phyloP scores from a whole-genome alignment of 129 eudicot genomes.

The Calendula officinalis region DNA sequence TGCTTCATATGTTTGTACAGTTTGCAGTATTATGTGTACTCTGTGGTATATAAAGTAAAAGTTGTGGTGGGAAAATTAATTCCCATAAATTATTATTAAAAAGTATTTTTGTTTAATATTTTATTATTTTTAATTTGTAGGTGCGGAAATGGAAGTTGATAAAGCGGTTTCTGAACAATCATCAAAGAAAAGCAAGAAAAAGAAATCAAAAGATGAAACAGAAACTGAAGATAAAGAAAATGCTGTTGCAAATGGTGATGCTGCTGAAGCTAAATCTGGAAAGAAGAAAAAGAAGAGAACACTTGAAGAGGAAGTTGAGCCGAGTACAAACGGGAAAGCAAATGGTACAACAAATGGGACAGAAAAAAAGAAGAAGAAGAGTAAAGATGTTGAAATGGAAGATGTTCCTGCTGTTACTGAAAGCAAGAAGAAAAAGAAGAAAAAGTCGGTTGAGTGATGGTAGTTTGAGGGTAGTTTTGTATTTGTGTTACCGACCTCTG shows the following conservation, averaged over 20 bases:
- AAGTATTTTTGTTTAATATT: not conserved
- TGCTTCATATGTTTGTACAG: no score
- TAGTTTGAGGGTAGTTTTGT: conserved; percentile 10
- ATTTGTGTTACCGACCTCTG: conserved; percentile 17
- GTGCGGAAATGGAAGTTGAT: conserved; percentile 60
- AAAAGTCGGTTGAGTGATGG: conserved; percentile 35
- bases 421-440: conserved; percentile 74
- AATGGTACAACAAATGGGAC: conserved; percentile 45
- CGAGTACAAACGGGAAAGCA: conserved; percentile 27
- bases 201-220: conserved; percentile 55
- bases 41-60: no score
- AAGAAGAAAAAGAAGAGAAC: conserved; percentile 79
- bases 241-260: conserved; percentile 52
- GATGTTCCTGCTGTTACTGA: conserved; percentile 47
- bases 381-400: conserved; percentile 45
- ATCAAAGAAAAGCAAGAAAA: conserved; percentile 76
- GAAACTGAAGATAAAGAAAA: conserved; percentile 52
- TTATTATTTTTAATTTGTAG: conserved; percentile 14
- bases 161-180: conserved; percentile 33
- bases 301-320: conserved; percentile 40
- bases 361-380: conserved; percentile 65
- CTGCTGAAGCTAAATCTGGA: conserved; percentile 40
- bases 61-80: no score
- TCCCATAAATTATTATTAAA: not conserved
- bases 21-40: no score